These are phyloP conservation scores for Pisolithus tinctorius DNA, from an alignment of 768 basidiomycete genomes.

Conservation along the genomic window DNA sequence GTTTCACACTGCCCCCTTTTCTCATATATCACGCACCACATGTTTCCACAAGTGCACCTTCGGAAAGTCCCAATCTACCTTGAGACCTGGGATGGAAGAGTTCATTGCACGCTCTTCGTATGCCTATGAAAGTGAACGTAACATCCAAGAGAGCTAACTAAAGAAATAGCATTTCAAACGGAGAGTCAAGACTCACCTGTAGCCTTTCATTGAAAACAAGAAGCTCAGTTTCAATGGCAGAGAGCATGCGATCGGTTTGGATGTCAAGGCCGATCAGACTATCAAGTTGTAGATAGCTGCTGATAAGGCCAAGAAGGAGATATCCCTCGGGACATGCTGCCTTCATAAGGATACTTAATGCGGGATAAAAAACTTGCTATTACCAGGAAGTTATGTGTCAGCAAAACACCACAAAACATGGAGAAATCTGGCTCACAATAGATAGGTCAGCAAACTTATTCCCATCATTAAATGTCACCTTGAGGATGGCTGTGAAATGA, in stretches of 20 bases:
- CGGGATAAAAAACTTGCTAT: too few relatives aligned
- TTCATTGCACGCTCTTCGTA: background rate
- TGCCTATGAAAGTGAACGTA: too few relatives aligned
- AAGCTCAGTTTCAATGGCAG: slow-evolving; percentile 12
- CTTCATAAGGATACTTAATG: too few relatives aligned
- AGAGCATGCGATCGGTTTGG: slow-evolving; percentile 26
- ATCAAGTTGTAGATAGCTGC: slow-evolving; percentile 26
- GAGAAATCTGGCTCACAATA: too few relatives aligned
- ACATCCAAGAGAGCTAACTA: too few relatives aligned
- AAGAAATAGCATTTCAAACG: background rate
- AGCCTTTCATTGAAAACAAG: slow-evolving; percentile 13
- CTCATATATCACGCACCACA: slow-evolving; percentile 23
- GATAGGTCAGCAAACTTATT: too few relatives aligned
- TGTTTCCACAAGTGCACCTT: slow-evolving; percentile 30
- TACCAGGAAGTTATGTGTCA: too few relatives aligned
- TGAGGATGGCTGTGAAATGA: too few relatives aligned
- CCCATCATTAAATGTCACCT: too few relatives aligned
- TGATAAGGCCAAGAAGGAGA: slow-evolving; percentile 21
- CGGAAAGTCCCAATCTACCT: slow-evolving; percentile 29
- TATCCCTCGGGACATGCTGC: slow-evolving; percentile 12
- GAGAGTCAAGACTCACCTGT: slow-evolving; percentile 14
- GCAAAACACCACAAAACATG: too few relatives aligned
- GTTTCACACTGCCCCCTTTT: slow-evolving; percentile 23
- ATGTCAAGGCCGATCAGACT: slow-evolving; percentile 22
- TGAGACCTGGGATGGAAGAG: slow-evolving; percentile 6